Evolutionary conservation across 202 grass and related monocot species (phyloP).

Genomic region (Schoenoplectus triqueter): DNA sequence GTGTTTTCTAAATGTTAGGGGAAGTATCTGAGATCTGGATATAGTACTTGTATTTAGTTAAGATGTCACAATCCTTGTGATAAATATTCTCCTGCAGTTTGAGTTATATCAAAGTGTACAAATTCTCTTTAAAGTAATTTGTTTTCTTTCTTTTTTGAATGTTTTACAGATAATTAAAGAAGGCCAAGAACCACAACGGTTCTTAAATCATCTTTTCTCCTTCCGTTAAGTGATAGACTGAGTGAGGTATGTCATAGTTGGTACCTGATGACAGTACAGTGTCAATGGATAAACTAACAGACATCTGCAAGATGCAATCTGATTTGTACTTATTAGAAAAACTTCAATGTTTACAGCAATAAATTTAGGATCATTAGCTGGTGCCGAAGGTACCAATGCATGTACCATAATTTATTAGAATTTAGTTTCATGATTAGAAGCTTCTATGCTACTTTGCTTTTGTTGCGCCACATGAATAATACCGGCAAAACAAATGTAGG

Average conservation of each 20-base stretch:
- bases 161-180: slow-evolving; percentile 56
- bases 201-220: slow-evolving; percentile 59
- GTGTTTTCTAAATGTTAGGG: neutral
- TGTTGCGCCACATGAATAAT: neutral
- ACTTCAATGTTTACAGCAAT: slow-evolving; percentile 30
- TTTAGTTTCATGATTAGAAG: slow-evolving; percentile 24
- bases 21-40: neutral
- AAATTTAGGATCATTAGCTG: slow-evolving; percentile 35
- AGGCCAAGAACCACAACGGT: slow-evolving; percentile 56
- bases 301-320: slow-evolving; percentile 25
- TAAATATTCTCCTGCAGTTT: neutral
- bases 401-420: slow-evolving; percentile 20
- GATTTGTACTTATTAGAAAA: slow-evolving; percentile 28
- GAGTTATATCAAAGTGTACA: neutral
- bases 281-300: slow-evolving; percentile 37
- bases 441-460: neutral
- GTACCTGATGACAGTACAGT: slow-evolving; percentile 33
- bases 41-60: neutral
- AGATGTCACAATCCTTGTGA: neutral
- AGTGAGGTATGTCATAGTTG: slow-evolving; percentile 30
- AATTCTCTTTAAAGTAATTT: slow-evolving; percentile 13
- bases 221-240: slow-evolving; percentile 40
- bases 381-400: slow-evolving; percentile 29
- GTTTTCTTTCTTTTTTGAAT: slow-evolving; percentile 28
- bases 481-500: neutral